Conservation (phyloP, 2,329 filamentous ascomycete genomes). For the Verticillium zaregamsianum region DNA sequence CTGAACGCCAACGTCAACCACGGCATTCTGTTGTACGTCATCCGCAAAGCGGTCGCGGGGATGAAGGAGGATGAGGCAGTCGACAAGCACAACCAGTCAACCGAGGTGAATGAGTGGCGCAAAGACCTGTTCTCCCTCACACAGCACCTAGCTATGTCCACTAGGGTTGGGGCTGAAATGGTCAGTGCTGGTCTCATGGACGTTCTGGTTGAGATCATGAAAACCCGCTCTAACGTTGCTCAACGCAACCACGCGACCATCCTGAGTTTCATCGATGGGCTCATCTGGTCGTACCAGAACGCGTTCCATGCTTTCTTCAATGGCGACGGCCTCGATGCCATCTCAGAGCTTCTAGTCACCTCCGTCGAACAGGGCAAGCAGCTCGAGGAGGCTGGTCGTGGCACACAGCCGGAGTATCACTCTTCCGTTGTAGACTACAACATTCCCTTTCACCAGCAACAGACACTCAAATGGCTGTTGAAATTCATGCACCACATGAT, state of each 20-base stretch:
- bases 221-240: constrained; percentile 74
- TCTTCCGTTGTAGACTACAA: constrained; percentile 88
- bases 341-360: constrained; percentile 80
- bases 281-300: constrained; percentile 80
- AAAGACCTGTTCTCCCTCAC: constrained; percentile 86
- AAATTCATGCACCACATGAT: constrained; percentile 97
- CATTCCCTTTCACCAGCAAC: constrained; percentile 89
- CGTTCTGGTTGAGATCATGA: constrained; percentile 83
- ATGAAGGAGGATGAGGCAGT: constrained; percentile 56
- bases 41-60: constrained; percentile 83
- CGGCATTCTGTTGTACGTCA: constrained; percentile 87
- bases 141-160: constrained; percentile 71
- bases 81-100: constrained; percentile 55
- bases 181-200: constrained; percentile 86
- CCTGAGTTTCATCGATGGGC: constrained; percentile 80
- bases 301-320: constrained; percentile 80
- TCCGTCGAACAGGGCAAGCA: constrained; percentile 69
- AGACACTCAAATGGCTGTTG: constrained; percentile 87
- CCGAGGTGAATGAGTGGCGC: constrained; percentile 82
- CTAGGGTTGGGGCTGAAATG: constrained; percentile 75
- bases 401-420: constrained; percentile 64
- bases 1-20: constrained; percentile 95
- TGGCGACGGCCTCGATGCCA: constrained; percentile 80
- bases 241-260: constrained; percentile 81
- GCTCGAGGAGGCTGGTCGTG: constrained; percentile 62